Conservation (phyloP, 345 rosid species). For the Eucalyptus cladocalyx region DNA sequence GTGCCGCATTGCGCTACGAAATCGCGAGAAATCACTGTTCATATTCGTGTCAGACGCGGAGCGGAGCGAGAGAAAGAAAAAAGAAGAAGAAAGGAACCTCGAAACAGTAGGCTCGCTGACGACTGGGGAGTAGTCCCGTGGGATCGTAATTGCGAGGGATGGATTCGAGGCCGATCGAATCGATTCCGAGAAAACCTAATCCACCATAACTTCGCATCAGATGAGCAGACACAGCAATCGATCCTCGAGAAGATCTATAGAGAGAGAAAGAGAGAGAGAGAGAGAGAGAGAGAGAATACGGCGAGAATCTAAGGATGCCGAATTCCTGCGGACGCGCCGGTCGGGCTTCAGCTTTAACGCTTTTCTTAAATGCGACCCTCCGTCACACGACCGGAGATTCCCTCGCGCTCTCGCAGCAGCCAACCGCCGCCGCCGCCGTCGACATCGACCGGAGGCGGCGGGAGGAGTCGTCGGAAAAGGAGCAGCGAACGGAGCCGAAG, state of each 20-base stretch:
- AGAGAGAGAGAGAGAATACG: neutral
- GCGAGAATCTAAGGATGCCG: neutral
- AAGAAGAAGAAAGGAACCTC: neutral
- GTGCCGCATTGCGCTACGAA: neutral
- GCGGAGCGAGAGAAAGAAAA: neutral
- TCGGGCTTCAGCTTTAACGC: neutral
- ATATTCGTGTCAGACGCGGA: neutral
- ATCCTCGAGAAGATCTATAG: neutral
- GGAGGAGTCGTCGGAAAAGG: neutral
- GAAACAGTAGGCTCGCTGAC: neutral
- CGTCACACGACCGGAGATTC: conserved; percentile 19
- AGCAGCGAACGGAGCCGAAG: neutral
- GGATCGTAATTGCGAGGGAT: neutral
- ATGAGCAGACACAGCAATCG: neutral
- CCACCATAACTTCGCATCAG: neutral
- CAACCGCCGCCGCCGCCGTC: neutral
- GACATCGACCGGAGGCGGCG: neutral
- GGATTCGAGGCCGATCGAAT: neutral
- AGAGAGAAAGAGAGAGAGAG: neutral
- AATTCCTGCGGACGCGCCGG: neutral
- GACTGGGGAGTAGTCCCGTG: neutral
- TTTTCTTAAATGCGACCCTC: neutral
- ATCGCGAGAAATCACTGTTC: neutral
- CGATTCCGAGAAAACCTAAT: neutral
- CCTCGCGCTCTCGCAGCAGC: neutral